Conservation (phyloP, 1,284 basidiomycete genomes). For the Trichosporon coremiiforme region DNA sequence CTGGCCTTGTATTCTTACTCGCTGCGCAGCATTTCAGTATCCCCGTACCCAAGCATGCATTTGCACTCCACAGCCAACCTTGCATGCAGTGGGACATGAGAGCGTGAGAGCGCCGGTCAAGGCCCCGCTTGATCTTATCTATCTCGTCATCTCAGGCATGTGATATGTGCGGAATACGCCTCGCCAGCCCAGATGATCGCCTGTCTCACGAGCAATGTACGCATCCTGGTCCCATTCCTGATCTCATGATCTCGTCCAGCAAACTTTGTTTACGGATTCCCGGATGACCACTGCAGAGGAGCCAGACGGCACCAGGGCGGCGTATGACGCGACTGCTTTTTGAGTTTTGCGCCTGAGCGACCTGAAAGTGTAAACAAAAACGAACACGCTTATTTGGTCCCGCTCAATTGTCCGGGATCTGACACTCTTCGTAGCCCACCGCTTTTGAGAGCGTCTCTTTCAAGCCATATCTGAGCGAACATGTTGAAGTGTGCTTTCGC, state of each 20-base stretch:
- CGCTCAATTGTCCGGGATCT: neutral
- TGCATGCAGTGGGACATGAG: neutral
- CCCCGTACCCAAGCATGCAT: neutral
- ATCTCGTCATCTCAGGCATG: conserved; percentile 14
- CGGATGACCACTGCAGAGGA: neutral
- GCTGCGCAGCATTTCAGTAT: neutral
- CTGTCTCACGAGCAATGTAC: conserved; percentile 1
- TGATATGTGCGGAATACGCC: neutral
- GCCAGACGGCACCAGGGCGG: neutral
- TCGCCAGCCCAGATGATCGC: neutral
- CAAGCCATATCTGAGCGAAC: too few relatives aligned
- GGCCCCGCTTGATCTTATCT: conserved; percentile 14
- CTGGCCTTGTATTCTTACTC: too few relatives aligned
- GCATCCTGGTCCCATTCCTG: neutral
- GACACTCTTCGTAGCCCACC: neutral
- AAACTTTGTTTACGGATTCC: neutral
- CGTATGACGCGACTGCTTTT: neutral
- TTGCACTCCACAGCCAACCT: neutral
- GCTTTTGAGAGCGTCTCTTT: neutral
- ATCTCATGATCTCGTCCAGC: conserved; percentile 6
- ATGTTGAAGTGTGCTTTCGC: too few relatives aligned
- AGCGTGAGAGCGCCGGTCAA: neutral
- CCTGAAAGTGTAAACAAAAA: conserved; percentile 3
- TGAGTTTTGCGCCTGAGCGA: neutral
- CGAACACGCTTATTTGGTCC: neutral